Conservation (phyloP, 1,284 basidiomycete species). For the Schizophyllum commune region DNA sequence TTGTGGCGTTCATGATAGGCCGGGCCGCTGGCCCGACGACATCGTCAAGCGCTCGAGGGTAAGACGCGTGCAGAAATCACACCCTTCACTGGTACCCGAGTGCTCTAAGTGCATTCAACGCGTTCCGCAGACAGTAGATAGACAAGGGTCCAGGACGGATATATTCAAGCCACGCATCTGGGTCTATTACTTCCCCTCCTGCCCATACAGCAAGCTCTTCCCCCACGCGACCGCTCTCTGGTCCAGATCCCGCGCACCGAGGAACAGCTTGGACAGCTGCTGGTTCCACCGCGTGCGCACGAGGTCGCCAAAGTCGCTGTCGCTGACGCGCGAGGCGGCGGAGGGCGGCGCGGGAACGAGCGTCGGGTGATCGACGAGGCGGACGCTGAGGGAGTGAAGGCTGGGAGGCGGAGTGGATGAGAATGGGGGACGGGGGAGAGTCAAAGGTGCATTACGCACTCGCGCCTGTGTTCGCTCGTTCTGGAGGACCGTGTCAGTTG, state of each 20-base stretch:
- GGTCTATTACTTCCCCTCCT: slow-evolving; percentile 4
- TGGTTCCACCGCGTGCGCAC: slow-evolving; percentile 46
- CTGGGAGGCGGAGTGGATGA: slow-evolving; percentile 22
- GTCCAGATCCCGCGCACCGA: slow-evolving; percentile 34
- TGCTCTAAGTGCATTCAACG: no score
- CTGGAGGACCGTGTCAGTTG: slow-evolving; percentile 21
- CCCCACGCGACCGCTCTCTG: slow-evolving; percentile 35
- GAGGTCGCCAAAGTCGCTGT: slow-evolving; percentile 33
- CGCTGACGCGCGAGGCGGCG: slow-evolving; percentile 40
- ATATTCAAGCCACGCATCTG: slow-evolving; percentile 1
- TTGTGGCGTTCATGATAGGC: neutral
- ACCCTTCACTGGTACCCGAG: no score
- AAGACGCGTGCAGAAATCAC: no score
- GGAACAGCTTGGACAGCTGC: slow-evolving; percentile 35
- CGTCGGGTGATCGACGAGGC: slow-evolving; percentile 37
- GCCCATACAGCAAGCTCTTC: slow-evolving; percentile 32
- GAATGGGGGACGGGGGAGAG: no score
- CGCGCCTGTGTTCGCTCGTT: slow-evolving; percentile 40
- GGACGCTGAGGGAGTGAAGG: slow-evolving; percentile 37
- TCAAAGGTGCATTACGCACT: no score
- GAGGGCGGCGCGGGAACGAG: slow-evolving; percentile 36
- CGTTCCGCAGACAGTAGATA: no score
- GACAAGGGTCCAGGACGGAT: no score
- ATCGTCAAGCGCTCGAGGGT: no score
- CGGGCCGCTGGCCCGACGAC: no score